These are phyloP conservation scores for Dothideomycetidae sp. DNA, from an alignment of 2,329 filamentous ascomycete genomes.

Conservation along the genomic window DNA sequence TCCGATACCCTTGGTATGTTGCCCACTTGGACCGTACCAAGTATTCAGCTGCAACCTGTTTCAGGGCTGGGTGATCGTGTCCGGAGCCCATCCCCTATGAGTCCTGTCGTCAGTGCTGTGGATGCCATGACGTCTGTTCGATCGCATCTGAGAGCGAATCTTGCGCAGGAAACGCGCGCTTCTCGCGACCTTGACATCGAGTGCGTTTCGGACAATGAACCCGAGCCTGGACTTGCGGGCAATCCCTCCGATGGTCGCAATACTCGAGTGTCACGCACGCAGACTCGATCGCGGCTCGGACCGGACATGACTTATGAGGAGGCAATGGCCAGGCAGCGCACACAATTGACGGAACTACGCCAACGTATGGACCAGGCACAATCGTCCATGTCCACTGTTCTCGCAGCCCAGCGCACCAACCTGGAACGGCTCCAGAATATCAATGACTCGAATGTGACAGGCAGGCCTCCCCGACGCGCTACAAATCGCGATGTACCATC, in stretches of 20 bases:
- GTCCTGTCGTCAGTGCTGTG: constrained; percentile 46
- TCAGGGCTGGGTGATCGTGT: constrained; percentile 67
- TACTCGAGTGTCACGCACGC: constrained; percentile 18
- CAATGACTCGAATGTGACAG: too few relatives aligned
- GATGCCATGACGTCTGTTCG: neutral
- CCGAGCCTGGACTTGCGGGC: too few relatives aligned
- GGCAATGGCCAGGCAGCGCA: neutral
- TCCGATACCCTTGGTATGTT: neutral
- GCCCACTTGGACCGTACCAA: neutral
- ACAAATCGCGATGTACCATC: neutral
- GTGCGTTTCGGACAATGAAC: constrained; percentile 34
- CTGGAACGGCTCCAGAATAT: too few relatives aligned
- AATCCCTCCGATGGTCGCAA: too few relatives aligned
- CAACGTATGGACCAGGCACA: too few relatives aligned
- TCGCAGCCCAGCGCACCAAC: too few relatives aligned
- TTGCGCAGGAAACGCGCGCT: constrained; percentile 17
- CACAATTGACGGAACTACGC: too few relatives aligned
- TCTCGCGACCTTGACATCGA: constrained; percentile 18
- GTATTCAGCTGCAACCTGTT: constrained; percentile 3
- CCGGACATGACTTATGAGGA: constrained; percentile 3
- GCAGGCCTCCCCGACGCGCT: too few relatives aligned
- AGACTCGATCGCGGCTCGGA: constrained; percentile 1
- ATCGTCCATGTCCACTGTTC: too few relatives aligned
- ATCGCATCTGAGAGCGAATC: neutral
- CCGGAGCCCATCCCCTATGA: constrained; percentile 53